Conservation (phyloP, 2,329 filamentous ascomycete species). For the Emergomyces pasteurianus region DNA sequence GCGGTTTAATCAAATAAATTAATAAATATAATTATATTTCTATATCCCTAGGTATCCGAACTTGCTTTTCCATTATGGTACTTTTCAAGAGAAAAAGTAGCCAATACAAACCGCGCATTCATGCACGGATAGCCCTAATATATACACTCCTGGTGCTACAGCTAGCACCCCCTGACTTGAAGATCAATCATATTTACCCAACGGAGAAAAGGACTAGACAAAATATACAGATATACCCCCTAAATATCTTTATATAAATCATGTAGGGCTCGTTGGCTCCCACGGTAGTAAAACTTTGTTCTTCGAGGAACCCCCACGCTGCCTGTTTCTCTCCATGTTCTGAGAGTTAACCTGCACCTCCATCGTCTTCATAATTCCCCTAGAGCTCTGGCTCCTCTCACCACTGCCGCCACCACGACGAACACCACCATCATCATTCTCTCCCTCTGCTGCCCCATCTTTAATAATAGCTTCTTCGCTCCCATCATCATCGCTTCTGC, state of each 20-base stretch:
- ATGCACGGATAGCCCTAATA: not conserved
- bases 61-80: not conserved
- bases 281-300: not conserved
- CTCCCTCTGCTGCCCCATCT: not conserved
- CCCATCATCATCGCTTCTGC: not conserved
- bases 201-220: not conserved
- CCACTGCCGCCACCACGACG: not conserved
- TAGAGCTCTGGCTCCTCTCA: not conserved
- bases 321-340: not conserved
- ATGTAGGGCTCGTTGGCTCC: not conserved
- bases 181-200: not conserved
- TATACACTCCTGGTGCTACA: not conserved
- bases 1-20: not conserved
- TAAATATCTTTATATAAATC: not conserved
- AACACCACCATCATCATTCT: not conserved
- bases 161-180: not conserved
- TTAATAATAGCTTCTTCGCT: constrained; percentile 2
- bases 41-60: not conserved
- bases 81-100: not conserved
- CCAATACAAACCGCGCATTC: not conserved
- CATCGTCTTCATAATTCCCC: constrained; percentile 8
- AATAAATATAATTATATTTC: not conserved
- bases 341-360: constrained; percentile 4
- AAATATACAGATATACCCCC: not conserved
- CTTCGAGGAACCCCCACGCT: not conserved